These are phyloP conservation scores for Annona cherimola DNA, from an alignment of 164 flowering plant genomes.

Conservation along the genomic window DNA sequence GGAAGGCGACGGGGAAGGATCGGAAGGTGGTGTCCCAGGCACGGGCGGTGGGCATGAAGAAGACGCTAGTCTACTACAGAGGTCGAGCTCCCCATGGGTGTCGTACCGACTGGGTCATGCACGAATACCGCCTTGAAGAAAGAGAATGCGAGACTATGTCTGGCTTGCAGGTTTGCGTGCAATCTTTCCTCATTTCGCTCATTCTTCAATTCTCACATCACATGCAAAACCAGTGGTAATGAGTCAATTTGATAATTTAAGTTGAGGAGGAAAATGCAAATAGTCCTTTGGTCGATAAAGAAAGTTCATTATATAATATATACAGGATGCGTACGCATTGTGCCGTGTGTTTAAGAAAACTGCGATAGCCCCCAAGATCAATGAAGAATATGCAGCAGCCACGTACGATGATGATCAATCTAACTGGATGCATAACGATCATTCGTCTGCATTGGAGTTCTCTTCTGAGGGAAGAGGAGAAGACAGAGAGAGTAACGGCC, in stretches of 20 bases:
- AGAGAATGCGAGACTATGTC: conserved; percentile 56
- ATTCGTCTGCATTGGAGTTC: conserved; percentile 39
- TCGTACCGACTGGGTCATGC: conserved; percentile 93
- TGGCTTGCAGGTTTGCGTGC: conserved; percentile 56
- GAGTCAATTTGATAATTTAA: neutral
- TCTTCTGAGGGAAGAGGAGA: conserved; percentile 50
- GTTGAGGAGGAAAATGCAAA: too few relatives aligned
- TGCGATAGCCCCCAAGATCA: conserved; percentile 12
- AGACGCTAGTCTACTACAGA: conserved; percentile 86
- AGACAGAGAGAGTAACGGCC: conserved; percentile 26
- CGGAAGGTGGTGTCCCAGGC: conserved; percentile 66
- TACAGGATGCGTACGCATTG: conserved; percentile 89
- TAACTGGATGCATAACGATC: conserved; percentile 27
- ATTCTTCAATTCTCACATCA: neutral
- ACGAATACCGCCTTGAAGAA: conserved; percentile 88
- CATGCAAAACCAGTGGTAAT: neutral
- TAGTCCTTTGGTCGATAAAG: neutral
- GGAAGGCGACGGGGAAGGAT: conserved; percentile 98
- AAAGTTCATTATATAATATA: neutral
- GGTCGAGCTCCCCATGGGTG: conserved; percentile 94
- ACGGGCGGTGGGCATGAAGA: conserved; percentile 85
- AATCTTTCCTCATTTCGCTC: neutral
- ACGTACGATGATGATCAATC: conserved; percentile 7
- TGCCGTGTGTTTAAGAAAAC: conserved; percentile 86
- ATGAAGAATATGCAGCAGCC: conserved; percentile 3